Evolutionary conservation across 257 asterid genomes (phyloP).

Genomic region (Cordia subcordata): DNA sequence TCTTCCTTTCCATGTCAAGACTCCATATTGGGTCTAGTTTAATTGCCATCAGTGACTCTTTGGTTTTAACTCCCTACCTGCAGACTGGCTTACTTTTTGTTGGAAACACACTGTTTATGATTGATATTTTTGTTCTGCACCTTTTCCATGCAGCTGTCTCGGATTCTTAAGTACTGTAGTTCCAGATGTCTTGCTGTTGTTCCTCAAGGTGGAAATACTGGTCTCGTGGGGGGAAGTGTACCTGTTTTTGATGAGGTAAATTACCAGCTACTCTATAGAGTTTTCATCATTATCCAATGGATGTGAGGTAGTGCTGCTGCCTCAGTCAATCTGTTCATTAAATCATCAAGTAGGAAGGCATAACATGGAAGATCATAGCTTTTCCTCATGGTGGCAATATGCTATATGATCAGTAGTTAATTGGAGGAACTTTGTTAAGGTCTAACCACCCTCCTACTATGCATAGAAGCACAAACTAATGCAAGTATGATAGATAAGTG

Average conservation of each 20-base stretch:
- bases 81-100: not conserved
- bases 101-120: not conserved
- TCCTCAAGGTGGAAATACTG: conserved; percentile 99
- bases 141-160: conserved; percentile 58
- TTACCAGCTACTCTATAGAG: not conserved
- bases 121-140: not conserved
- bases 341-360: too few relatives aligned
- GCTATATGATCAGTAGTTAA: too few relatives aligned
- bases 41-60: not conserved
- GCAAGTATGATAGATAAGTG: too few relatives aligned
- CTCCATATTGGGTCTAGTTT: not conserved
- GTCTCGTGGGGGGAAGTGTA: conserved; percentile 98
- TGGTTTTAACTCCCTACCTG: not conserved
- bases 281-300: too few relatives aligned
- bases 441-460: too few relatives aligned
- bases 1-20: not conserved
- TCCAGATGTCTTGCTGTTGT: conserved; percentile 89
- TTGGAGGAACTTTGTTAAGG: too few relatives aligned
- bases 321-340: too few relatives aligned
- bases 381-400: too few relatives aligned
- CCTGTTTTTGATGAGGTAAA: conserved; percentile 96
- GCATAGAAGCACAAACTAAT: too few relatives aligned
- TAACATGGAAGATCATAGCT: too few relatives aligned
- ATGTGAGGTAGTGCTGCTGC: not conserved
- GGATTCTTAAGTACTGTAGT: conserved; percentile 83